Conservation (phyloP, 805 yeast genomes). For the Grigorovia yakushimaensis region DNA sequence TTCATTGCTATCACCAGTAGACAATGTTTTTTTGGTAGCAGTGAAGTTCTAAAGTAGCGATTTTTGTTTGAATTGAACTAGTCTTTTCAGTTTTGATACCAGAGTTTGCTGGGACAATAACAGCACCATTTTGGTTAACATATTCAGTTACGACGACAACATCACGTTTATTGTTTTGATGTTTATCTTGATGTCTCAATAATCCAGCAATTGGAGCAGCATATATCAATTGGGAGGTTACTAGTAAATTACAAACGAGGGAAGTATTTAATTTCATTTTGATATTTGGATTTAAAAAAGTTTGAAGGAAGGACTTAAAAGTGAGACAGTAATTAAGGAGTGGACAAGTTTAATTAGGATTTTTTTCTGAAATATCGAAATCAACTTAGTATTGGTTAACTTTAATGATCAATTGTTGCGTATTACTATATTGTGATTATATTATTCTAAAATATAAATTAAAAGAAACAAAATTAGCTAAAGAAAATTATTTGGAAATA, state of each 20-base stretch:
- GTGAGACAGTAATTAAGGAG: background rate
- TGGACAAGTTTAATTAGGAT: background rate
- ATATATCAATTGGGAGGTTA: conserved; percentile 7
- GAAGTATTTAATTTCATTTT: background rate
- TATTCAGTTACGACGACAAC: conserved; percentile 25
- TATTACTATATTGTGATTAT: too few relatives aligned
- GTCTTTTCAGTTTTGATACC: conserved; percentile 8
- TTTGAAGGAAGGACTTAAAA: background rate
- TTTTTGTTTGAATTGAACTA: background rate
- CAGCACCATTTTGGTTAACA: conserved; percentile 23
- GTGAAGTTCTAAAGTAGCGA: conserved; percentile 13
- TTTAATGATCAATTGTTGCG: too few relatives aligned
- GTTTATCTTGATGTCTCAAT: conserved; percentile 10
- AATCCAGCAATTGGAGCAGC: conserved; percentile 16
- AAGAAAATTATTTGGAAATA: too few relatives aligned
- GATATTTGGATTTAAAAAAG: background rate
- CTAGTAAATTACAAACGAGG: conserved; percentile 2
- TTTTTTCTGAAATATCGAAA: too few relatives aligned
- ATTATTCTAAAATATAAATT: too few relatives aligned
- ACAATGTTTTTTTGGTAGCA: conserved; percentile 22
- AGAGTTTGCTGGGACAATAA: conserved; percentile 18
- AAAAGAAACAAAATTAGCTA: too few relatives aligned
- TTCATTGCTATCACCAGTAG: conserved; percentile 15
- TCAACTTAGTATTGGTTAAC: too few relatives aligned
- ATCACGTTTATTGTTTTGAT: conserved; percentile 16